These are phyloP conservation scores for Fusarium tuaranense DNA, from an alignment of 2,329 filamentous ascomycete species.

Conservation along the genomic window DNA sequence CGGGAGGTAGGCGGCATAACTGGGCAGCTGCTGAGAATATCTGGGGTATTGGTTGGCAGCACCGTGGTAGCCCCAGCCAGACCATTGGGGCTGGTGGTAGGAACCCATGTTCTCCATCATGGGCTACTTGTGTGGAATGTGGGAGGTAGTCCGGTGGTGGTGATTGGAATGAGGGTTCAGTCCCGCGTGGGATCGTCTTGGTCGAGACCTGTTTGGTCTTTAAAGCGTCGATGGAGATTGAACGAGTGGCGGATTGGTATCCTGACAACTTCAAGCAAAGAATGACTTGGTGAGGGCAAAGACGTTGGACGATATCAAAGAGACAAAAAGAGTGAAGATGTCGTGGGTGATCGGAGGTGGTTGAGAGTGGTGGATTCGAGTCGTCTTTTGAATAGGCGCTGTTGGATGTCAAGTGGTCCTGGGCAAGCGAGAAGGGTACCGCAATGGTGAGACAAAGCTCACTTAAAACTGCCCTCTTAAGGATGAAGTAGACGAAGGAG, in stretches of 20 bases:
- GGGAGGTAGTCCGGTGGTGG: slow-evolving; percentile 20
- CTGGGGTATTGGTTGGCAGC: slow-evolving; percentile 45
- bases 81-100: slow-evolving; percentile 52
- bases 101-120: slow-evolving; percentile 49
- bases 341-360: slow-evolving; percentile 25
- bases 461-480: slow-evolving; percentile 47
- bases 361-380: slow-evolving; percentile 34
- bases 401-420: slow-evolving; percentile 33
- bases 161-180: slow-evolving; percentile 33
- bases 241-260: slow-evolving; percentile 30
- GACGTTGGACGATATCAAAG: slow-evolving; percentile 25
- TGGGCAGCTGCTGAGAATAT: slow-evolving; percentile 50
- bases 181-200: slow-evolving; percentile 18
- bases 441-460: slow-evolving; percentile 49
- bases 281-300: slow-evolving; percentile 37
- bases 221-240: slow-evolving; percentile 1
- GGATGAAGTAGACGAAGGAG: slow-evolving; percentile 51
- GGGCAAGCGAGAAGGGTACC: slow-evolving; percentile 48
- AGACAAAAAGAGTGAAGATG: slow-evolving; percentile 36
- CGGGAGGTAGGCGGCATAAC: slow-evolving; percentile 51
- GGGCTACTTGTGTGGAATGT: slow-evolving; percentile 27
- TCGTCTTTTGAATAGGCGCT: slow-evolving; percentile 45
- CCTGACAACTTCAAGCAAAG: slow-evolving; percentile 30
- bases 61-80: slow-evolving; percentile 50
- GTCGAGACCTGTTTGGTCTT: slow-evolving; percentile 11